These are phyloP conservation scores for Chiua sp. DNA, from an alignment of 1,284 basidiomycete species.

Conservation along the genomic window DNA sequence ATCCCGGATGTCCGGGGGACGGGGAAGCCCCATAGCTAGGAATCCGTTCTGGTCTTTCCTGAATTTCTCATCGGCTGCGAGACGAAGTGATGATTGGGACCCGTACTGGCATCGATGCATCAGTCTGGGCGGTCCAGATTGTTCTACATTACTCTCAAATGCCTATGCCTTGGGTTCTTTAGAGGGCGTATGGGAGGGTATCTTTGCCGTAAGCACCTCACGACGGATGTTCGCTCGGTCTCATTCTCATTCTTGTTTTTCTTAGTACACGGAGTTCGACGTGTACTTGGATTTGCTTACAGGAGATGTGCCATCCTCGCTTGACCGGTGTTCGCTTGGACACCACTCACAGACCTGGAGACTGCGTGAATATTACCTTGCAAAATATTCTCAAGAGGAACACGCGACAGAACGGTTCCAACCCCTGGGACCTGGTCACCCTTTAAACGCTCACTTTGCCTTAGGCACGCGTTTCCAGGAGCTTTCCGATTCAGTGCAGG, in stretches of 20 bases:
- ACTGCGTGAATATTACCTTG: constrained; percentile 70
- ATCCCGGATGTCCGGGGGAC: constrained; percentile 42
- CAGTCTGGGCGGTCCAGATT: constrained; percentile 41
- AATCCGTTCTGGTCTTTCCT: constrained; percentile 41
- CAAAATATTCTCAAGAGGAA: constrained; percentile 32
- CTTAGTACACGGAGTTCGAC: constrained; percentile 75
- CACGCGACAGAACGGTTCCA: constrained; percentile 5
- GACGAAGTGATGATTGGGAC: constrained; percentile 54
- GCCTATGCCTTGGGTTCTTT: constrained; percentile 67
- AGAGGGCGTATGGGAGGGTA: constrained; percentile 78
- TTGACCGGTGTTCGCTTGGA: constrained; percentile 63
- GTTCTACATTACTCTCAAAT: constrained; percentile 41
- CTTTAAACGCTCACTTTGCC: constrained; percentile 41
- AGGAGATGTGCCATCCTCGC: constrained; percentile 60
- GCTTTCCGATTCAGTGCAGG: constrained; percentile 17
- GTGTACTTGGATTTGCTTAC: constrained; percentile 67
- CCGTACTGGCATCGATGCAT: constrained; percentile 65
- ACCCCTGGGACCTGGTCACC: constrained; percentile 35
- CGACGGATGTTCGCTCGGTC: neutral
- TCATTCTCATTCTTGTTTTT: constrained; percentile 1
- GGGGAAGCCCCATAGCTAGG: constrained; percentile 39
- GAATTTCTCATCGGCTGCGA: constrained; percentile 24
- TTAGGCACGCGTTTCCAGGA: constrained; percentile 25
- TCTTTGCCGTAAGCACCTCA: constrained; percentile 62
- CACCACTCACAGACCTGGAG: constrained; percentile 81